phyloP scores from a whole-genome alignment of 179 eudicot genomes.

The Camellia oleifera region DNA sequence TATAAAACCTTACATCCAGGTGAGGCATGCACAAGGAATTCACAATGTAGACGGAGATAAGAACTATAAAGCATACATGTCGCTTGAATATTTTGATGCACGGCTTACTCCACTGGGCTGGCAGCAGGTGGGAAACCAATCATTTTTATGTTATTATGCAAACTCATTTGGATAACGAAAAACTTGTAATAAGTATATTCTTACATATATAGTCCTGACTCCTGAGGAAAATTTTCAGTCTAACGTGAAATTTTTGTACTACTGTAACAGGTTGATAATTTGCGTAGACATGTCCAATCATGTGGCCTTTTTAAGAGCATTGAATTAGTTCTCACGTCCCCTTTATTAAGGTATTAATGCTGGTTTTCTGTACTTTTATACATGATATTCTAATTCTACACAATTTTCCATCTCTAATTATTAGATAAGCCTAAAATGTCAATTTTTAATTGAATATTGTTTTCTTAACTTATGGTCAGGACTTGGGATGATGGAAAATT shows the following conservation, averaged over 20 bases:
- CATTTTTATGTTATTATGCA: not conserved
- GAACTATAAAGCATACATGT: conserved; percentile 79
- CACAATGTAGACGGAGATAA: conserved; percentile 96
- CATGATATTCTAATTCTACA: not conserved
- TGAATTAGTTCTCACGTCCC: conserved; percentile 80
- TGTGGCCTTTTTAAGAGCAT: conserved; percentile 66
- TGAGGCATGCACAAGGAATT: conserved; percentile 95
- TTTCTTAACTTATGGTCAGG: not conserved
- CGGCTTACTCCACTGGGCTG: conserved; percentile 83
- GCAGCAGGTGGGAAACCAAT: conserved; percentile 69
- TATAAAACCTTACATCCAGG: conserved; percentile 44
- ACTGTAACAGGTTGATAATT: conserved; percentile 69
- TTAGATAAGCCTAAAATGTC: not conserved
- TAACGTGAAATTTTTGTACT: conserved; percentile 1
- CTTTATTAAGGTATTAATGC: conserved; percentile 64
- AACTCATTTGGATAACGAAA: not conserved
- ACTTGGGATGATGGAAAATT: not conserved
- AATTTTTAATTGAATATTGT: not conserved
- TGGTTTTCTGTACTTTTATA: not conserved
- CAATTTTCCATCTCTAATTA: not conserved
- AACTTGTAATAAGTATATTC: not conserved
- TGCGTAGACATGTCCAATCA: conserved; percentile 72
- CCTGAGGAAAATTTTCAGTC: not conserved
- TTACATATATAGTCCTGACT: not conserved
- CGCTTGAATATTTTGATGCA: conserved; percentile 92